These are phyloP conservation scores for Cladosporium sp. DNA, from an alignment of 2,329 filamentous ascomycete genomes.

Conservation along the genomic window DNA sequence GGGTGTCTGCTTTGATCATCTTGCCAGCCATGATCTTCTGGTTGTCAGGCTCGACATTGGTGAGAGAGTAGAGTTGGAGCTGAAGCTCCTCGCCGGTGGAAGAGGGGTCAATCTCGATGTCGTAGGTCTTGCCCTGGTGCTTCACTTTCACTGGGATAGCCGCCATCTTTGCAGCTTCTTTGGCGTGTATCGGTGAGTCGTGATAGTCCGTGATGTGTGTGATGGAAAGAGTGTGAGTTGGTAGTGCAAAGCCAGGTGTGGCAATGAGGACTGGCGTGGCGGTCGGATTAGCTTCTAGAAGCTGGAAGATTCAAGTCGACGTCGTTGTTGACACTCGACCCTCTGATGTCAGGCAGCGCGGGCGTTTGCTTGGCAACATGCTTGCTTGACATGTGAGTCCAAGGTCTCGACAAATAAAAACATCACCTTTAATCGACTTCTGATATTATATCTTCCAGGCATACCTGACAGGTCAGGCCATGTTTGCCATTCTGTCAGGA, in stretches of 20 bases:
- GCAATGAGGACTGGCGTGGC: background rate
- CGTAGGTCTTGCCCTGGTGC: constrained; percentile 91
- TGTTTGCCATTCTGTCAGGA: no score
- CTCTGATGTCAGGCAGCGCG: background rate
- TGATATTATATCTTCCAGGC: no score
- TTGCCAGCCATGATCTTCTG: constrained; percentile 96
- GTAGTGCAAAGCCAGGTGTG: background rate
- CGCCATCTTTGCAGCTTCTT: constrained; percentile 23
- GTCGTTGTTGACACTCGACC: constrained; percentile 3
- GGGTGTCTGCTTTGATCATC: constrained; percentile 91
- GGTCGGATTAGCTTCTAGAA: background rate
- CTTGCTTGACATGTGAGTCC: no score
- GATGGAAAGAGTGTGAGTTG: background rate
- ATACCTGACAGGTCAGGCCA: no score
- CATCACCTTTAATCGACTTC: no score
- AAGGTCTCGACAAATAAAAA: no score
- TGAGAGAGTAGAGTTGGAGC: constrained; percentile 90
- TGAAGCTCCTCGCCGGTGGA: constrained; percentile 92
- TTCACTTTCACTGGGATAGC: constrained; percentile 66
- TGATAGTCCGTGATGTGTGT: background rate
- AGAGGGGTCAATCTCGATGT: constrained; percentile 82
- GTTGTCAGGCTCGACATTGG: constrained; percentile 89
- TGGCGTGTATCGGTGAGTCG: background rate
- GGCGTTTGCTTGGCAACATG: no score
- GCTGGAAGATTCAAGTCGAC: background rate